phyloP scores from a whole-genome alignment of 768 basidiomycete genomes.

The Rhodosporidiobolus sp. region DNA sequence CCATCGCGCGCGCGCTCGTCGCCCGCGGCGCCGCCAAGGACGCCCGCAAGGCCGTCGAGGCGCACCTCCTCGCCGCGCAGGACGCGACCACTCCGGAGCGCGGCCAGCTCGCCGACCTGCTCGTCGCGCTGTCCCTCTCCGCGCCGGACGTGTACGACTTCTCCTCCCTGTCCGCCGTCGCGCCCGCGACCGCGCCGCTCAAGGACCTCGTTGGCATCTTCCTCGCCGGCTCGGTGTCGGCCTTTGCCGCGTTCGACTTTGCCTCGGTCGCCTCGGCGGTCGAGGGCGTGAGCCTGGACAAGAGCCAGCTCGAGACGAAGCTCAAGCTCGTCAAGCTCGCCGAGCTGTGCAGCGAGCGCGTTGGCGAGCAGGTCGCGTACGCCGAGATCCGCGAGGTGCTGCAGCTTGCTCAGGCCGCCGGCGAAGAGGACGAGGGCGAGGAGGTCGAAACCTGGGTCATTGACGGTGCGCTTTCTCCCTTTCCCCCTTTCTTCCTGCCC shows the following conservation, averaged over 20 bases:
- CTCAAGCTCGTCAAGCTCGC: slow-evolving; percentile 73
- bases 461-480: slow-evolving; percentile 59
- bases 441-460: slow-evolving; percentile 85
- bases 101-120: slow-evolving; percentile 12
- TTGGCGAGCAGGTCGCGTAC: slow-evolving; percentile 72
- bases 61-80: slow-evolving; percentile 12
- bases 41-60: background rate
- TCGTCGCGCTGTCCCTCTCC: slow-evolving; percentile 32
- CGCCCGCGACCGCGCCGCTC: slow-evolving; percentile 5
- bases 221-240: slow-evolving; percentile 13
- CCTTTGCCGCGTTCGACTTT: slow-evolving; percentile 1
- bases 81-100: slow-evolving; percentile 6
- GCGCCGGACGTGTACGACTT: slow-evolving; percentile 33
- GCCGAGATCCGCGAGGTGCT: slow-evolving; percentile 64
- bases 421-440: slow-evolving; percentile 51
- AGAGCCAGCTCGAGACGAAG: slow-evolving; percentile 66
- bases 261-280: background rate
- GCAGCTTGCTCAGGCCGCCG: slow-evolving; percentile 52
- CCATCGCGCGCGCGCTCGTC: background rate
- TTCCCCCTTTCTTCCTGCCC: background rate
- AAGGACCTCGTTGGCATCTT: slow-evolving; percentile 21
- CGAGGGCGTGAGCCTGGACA: slow-evolving; percentile 52
- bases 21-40: too few relatives aligned
- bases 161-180: slow-evolving; percentile 1
- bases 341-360: slow-evolving; percentile 70